phyloP scores from a whole-genome alignment of 2,329 filamentous ascomycete species.

The Coniochaeta prunicola region DNA sequence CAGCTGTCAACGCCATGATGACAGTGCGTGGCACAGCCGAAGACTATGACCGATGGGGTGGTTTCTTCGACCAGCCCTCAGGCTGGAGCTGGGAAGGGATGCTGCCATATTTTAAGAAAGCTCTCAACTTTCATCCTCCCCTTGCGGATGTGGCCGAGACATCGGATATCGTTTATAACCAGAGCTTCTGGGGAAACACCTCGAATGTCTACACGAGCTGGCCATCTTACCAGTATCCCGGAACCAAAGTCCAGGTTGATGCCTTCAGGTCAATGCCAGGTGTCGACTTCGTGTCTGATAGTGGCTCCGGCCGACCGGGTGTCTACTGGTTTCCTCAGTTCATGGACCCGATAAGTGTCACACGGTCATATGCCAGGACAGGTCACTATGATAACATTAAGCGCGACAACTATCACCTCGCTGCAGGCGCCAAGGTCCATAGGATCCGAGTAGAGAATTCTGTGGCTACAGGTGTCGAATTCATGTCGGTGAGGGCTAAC shows the following conservation, averaged over 20 bases:
- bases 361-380: constrained; percentile 12
- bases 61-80: constrained; percentile 19
- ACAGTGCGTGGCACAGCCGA: constrained; percentile 23
- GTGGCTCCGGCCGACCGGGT: constrained; percentile 17
- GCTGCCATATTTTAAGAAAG: constrained; percentile 24
- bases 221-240: constrained; percentile 30
- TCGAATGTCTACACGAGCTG: constrained; percentile 28
- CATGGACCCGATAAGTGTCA: constrained; percentile 6
- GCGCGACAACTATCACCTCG: constrained; percentile 11
- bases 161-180: constrained; percentile 22
- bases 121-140: constrained; percentile 7
- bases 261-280: constrained; percentile 25
- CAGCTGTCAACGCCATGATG: constrained; percentile 27
- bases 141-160: constrained; percentile 10
- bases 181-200: constrained; percentile 27
- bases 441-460: neutral
- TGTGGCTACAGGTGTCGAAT: constrained; percentile 14
- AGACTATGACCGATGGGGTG: constrained; percentile 23
- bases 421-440: constrained; percentile 4
- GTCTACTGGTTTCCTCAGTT: constrained; percentile 19
- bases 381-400: constrained; percentile 14
- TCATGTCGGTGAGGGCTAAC: constrained; percentile 11
- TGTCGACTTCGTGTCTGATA: constrained; percentile 16
- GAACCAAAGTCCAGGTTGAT: constrained; percentile 21
- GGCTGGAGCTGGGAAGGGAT: constrained; percentile 24